phyloP scores from a whole-genome alignment of 768 basidiomycete genomes.

The Tephrocybe rancida region DNA sequence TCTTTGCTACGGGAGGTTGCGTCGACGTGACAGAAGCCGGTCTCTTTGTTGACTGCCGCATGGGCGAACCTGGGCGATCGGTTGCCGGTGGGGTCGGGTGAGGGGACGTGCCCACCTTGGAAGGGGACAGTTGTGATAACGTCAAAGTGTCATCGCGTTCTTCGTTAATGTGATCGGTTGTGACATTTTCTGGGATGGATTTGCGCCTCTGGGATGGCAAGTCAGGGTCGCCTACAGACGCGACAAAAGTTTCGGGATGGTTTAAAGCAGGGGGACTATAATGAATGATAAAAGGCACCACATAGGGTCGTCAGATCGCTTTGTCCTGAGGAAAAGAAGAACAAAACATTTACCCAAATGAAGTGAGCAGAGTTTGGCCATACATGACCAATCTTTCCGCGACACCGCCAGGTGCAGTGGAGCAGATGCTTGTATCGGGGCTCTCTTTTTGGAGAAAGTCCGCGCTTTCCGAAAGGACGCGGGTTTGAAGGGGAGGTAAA shows the following conservation, averaged over 20 bases:
- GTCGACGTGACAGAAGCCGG: conserved; percentile 26
- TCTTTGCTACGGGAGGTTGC: conserved; percentile 12
- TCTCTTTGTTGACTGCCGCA: conserved; percentile 52
- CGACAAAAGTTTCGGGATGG: conserved; percentile 2
- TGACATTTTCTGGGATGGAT: conserved; percentile 6
- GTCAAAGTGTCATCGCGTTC: conserved; percentile 33
- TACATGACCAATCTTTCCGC: conserved; percentile 53
- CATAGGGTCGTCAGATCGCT: conserved; percentile 10
- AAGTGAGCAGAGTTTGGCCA: conserved; percentile 45
- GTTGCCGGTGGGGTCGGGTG: conserved; percentile 9
- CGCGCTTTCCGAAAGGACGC: conserved; percentile 9
- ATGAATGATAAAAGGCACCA: conserved; percentile 12
- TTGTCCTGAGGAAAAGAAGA: conserved; percentile 1
- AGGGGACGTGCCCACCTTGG: conserved; percentile 18
- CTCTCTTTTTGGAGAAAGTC: conserved; percentile 8
- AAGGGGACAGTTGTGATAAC: conserved; percentile 55
- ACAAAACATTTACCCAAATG: conserved; percentile 43
- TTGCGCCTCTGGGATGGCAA: conserved; percentile 2
- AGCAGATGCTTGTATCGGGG: conserved; percentile 29
- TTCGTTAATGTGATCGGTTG: conserved; percentile 4
- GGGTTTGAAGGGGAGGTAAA: not conserved
- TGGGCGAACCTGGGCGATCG: conserved; percentile 34
- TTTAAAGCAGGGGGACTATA: conserved; percentile 13
- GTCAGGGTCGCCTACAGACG: conserved; percentile 11
- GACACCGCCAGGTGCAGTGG: conserved; percentile 34